phyloP scores from a whole-genome alignment of 768 basidiomycete genomes.

The Lactarius pseudohatsudake region DNA sequence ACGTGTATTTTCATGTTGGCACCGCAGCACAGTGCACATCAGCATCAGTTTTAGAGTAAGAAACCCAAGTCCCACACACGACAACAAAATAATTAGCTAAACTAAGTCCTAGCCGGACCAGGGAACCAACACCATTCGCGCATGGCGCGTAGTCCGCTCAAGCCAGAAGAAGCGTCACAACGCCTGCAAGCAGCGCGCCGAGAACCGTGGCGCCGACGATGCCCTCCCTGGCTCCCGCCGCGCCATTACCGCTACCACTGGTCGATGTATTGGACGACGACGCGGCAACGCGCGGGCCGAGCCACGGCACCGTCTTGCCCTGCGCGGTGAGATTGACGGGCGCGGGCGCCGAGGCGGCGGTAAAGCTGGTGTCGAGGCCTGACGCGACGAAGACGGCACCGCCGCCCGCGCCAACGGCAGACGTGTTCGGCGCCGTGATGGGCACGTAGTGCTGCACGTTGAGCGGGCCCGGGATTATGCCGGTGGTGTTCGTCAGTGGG shows the following conservation, averaged over 20 bases:
- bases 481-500: conserved; percentile 45
- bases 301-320: too few species aligned
- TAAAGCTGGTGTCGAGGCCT: conserved; percentile 40
- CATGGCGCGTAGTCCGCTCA: not conserved
- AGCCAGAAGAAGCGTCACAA: not conserved
- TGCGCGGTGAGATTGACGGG: conserved; percentile 44
- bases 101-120: too few species aligned
- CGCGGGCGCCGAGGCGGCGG: conserved; percentile 24
- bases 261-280: too few species aligned
- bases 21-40: too few species aligned
- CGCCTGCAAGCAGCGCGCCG: not conserved
- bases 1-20: too few species aligned
- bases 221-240: not conserved
- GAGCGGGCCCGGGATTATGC: conserved; percentile 45
- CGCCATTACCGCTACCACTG: too few species aligned
- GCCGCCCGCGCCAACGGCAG: conserved; percentile 43
- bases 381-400: conserved; percentile 36
- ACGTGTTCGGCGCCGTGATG: conserved; percentile 44
- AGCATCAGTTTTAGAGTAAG: too few species aligned
- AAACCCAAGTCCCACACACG: too few species aligned
- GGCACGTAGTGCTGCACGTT: conserved; percentile 40
- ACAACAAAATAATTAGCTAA: too few species aligned
- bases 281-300: too few species aligned
- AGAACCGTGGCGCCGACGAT: not conserved
- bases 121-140: not conserved